Conservation (phyloP, 139 green algal genomes). For the Eudorina sp. region DNA sequence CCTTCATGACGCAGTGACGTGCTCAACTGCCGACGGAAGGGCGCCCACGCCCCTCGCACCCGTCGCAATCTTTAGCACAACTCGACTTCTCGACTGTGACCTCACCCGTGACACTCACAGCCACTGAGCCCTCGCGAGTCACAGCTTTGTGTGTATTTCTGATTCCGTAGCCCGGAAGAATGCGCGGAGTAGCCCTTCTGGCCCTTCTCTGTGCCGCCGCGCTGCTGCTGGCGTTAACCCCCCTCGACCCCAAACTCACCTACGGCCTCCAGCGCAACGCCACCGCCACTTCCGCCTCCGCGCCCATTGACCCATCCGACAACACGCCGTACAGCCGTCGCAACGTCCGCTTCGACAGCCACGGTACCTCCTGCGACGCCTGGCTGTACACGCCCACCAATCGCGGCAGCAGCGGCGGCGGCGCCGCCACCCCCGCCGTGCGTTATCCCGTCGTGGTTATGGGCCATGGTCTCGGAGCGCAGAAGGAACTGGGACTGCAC, state of each 20-base stretch:
- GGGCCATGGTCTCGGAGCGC: constrained; percentile 64
- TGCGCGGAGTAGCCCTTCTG: too few species aligned
- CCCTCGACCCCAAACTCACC: constrained; percentile 4
- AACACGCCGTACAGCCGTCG: constrained; percentile 20
- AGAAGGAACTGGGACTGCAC: constrained; percentile 72
- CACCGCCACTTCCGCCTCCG: neutral
- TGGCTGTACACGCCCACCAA: constrained; percentile 66
- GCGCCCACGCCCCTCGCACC: too few species aligned
- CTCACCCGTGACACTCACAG: too few species aligned
- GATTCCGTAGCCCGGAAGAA: too few species aligned
- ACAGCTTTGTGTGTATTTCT: too few species aligned
- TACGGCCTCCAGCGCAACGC: constrained; percentile 23
- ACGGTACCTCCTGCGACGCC: constrained; percentile 45
- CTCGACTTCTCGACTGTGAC: too few species aligned
- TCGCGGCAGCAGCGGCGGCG: neutral
- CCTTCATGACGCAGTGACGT: too few species aligned
- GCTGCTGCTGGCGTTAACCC: neutral
- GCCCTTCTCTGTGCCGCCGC: neutral
- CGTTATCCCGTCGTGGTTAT: constrained; percentile 62
- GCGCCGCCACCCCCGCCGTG: neutral
- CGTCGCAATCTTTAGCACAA: too few species aligned
- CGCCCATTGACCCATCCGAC: neutral
- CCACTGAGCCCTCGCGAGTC: too few species aligned
- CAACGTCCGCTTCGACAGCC: constrained; percentile 30
- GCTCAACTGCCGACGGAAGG: too few species aligned